These are phyloP conservation scores for Candida tropicalis DNA, from an alignment of 1,139 yeast species.

Conservation along the genomic window DNA sequence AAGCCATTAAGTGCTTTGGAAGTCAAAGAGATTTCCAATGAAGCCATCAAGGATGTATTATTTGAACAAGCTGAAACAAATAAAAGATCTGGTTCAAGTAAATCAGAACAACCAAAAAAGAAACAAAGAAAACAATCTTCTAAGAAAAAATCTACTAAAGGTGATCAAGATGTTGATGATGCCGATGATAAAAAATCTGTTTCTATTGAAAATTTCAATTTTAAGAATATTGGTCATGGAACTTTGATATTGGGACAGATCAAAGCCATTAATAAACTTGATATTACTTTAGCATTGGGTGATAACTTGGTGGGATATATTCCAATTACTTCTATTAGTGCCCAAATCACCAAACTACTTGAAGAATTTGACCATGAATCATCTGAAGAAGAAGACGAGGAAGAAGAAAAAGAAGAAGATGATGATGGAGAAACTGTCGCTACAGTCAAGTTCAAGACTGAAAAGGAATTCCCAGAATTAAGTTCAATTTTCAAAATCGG, in stretches of 20 bases:
- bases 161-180: constrained; percentile 20
- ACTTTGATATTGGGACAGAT: constrained; percentile 78
- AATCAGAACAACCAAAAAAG: constrained; percentile 30
- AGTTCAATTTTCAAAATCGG: constrained; percentile 63
- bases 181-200: constrained; percentile 30
- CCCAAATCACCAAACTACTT: constrained; percentile 57
- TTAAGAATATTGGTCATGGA: constrained; percentile 68
- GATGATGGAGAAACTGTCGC: constrained; percentile 31
- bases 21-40: constrained; percentile 88
- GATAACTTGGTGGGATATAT: constrained; percentile 81
- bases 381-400: constrained; percentile 48
- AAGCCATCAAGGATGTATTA: constrained; percentile 85
- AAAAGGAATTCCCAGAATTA: constrained; percentile 57
- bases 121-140: constrained; percentile 18
- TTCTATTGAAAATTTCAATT: constrained; percentile 61
- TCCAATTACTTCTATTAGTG: constrained; percentile 74
- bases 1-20: constrained; percentile 86
- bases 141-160: not conserved
- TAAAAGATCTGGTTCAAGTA: constrained; percentile 31
- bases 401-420: constrained; percentile 43
- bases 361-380: constrained; percentile 49
- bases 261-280: constrained; percentile 58
- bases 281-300: constrained; percentile 73
- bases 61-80: constrained; percentile 51
- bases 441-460: constrained; percentile 25